Evolutionary conservation across 2,329 filamentous ascomycete species (phyloP), one percentile per base, ranked within the genome.

Genomic region (Aureobasidium namibiae): DNA sequence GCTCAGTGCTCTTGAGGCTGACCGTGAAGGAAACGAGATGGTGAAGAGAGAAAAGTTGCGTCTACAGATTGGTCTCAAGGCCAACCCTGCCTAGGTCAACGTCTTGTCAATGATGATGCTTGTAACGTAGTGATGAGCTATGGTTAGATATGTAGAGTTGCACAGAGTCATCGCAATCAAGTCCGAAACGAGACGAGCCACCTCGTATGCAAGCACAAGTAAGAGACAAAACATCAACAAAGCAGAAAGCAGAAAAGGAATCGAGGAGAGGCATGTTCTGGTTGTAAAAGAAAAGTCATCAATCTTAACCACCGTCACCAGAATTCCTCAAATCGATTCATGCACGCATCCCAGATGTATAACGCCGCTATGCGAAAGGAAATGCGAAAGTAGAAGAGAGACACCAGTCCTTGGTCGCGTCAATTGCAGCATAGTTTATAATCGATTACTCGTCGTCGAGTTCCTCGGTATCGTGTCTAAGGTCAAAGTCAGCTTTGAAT

Each of bases 401-500:
- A 39, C 34, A 10, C 33, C 63, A 18, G n/a, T 53, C 58, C 39
- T 44, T 42, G 38, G 39, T 56, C 52, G 39, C 39, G 29, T 56
- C 38, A 38, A 10, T 23, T 31, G 7, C 10, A 16, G n/a, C 21
- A 31, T 38, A 10, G 23, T 9, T 9, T 52, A n/a, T 1, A n/a
- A 2, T 53, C 14, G 21, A 18, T 23, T 24, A 58, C 48, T 75
- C 73, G 23, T 74, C 70, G n/a, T 72, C 72, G 16, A 74, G 64
- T 50, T 74, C 70, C 60, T 76, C 75, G 8, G 72, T 70, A 49
- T 42, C 54, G 61, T 77, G 75, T 34, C 73, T 76, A n/a, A 21
- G 14, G 1, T 6, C 13, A 31, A n/a, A 4, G 33, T 53, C 10
- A 41, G 38, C 16, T 2, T 3, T 4, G 48, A 10, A 3, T 18